Base-by-base conservation (phyloP, 306 rosid species). In the Rosa chinensis region DNA sequence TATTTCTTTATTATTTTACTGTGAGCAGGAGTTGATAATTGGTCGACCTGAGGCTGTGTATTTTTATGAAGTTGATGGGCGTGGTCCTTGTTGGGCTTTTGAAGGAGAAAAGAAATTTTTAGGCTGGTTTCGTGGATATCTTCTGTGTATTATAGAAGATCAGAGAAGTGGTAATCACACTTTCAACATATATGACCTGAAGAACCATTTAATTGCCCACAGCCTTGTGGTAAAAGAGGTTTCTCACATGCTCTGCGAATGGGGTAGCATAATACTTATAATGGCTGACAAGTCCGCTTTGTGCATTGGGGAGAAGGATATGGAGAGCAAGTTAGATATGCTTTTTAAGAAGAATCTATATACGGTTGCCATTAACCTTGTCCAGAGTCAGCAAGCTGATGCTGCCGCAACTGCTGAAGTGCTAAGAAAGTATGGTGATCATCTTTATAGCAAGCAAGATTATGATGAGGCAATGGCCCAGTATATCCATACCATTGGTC, bases 21-120 rank as follows among this genome's bases (percentile, higher is more conserved):
- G 23, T 79, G 68, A 72, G 63, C 86, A 93, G 97, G 98, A 95
- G 84, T 83, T 95, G 80, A 93, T 95, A 86, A 80, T 95, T 75
- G 99, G 98, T 76, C 89, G 99, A 75, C 91, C 94, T 37, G 99
- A 95, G 87, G 99, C 99, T 8, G 97, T 93, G 9, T 95, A 91
- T 80, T 93, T 95, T 84, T 95, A 95, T 79, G 99, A 95, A 87
- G 92, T 95, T 85, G 99, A 95, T 84, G 99, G 99, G 10, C 99
- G 97, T 72, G 99, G 99, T 82, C 99, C 99, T 40, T 95, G 99
- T 83, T 95, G 98, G 99, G 99, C 99, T 55, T 95, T 95, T 80
- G 99, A 95, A 86, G 99, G 99, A 76, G 96, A 95, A 84, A 95
- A 95, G 86, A 95, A 90, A 82, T 85, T 93, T 81, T 72, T 95